A percentile compares a stretch with the other conserved stretches of the same genome.
Evolutionary conservation across 495 filamentous ascomycete genomes (phyloP).

Genomic region (Ramalina intermedia): DNA sequence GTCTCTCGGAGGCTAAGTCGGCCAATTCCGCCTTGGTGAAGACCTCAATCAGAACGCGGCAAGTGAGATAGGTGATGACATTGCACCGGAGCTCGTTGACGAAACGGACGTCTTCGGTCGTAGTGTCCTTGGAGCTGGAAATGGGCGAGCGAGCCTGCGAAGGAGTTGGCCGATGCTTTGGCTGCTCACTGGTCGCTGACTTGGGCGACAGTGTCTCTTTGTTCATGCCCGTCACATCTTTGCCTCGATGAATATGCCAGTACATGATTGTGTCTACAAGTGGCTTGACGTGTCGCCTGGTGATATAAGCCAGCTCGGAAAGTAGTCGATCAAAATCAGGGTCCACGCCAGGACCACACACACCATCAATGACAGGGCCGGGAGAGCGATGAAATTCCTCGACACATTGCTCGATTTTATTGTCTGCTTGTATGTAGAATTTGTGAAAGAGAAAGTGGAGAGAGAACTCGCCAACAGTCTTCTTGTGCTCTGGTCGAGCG

Average conservation of each 20-base stretch:
- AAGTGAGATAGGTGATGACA: slow-evolving; percentile 88
- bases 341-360: slow-evolving; percentile 83
- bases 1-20: slow-evolving; percentile 74
- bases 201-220: slow-evolving; percentile 7
- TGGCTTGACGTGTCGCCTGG: slow-evolving; percentile 84
- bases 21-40: slow-evolving; percentile 75
- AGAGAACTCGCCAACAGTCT: slow-evolving; percentile 80
- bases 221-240: neutral
- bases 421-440: slow-evolving; percentile 71
- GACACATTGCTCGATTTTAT: slow-evolving; percentile 78
- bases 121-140: too few relatives aligned
- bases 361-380: slow-evolving; percentile 54
- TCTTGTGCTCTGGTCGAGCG: slow-evolving; percentile 64
- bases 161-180: slow-evolving; percentile 43
- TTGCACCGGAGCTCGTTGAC: slow-evolving; percentile 76
- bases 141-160: slow-evolving; percentile 21
- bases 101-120: slow-evolving; percentile 42
- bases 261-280: slow-evolving; percentile 94
- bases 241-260: slow-evolving; percentile 79
- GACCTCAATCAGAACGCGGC: slow-evolving; percentile 85
- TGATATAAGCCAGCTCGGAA: slow-evolving; percentile 81
- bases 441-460: slow-evolving; percentile 92
- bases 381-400: slow-evolving; percentile 59
- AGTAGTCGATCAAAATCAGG: slow-evolving; percentile 91
- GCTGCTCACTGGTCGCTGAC: slow-evolving; percentile 5